Conservation (phyloP, 257 asterid species). For the Pogostemon cablin region DNA sequence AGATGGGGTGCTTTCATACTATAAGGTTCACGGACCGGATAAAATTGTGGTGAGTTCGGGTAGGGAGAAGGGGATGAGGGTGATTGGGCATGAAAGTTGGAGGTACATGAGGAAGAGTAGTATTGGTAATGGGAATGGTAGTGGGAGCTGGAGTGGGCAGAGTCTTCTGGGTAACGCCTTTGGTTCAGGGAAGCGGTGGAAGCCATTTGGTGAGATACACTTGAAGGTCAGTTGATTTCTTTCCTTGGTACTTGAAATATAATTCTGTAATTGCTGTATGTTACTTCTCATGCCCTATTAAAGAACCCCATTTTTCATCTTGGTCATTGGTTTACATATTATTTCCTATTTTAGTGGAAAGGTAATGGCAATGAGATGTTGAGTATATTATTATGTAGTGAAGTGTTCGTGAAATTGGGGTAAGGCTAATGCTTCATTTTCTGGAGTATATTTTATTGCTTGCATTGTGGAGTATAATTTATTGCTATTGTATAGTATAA, state of each 20-base stretch:
- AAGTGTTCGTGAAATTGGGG: constrained; percentile 21
- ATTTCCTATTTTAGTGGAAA: constrained; percentile 6
- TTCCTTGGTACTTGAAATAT: constrained; percentile 13
- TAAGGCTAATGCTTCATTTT: background rate
- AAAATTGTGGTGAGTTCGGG: constrained; percentile 64
- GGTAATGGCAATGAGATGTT: constrained; percentile 14
- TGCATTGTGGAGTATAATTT: background rate
- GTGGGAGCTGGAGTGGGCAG: constrained; percentile 35
- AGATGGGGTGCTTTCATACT: constrained; percentile 95
- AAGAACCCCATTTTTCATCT: background rate
- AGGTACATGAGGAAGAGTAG: constrained; percentile 81
- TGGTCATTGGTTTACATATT: constrained; percentile 4
- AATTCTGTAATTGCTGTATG: background rate
- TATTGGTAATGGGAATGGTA: constrained; percentile 41
- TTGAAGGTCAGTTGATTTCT: constrained; percentile 62
- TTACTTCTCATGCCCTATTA: background rate
- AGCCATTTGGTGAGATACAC: constrained; percentile 87
- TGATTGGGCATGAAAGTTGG: constrained; percentile 90
- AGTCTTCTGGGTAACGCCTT: constrained; percentile 40
- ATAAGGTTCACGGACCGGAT: constrained; percentile 95
- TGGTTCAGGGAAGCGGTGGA: constrained; percentile 59
- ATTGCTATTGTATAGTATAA: background rate
- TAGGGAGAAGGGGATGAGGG: constrained; percentile 74
- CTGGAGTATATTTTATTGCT: constrained; percentile 2
- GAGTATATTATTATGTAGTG: background rate